Evolutionary conservation across 352 stramenopile genomes (phyloP).

Genomic region (Globisporangium perplexum): DNA sequence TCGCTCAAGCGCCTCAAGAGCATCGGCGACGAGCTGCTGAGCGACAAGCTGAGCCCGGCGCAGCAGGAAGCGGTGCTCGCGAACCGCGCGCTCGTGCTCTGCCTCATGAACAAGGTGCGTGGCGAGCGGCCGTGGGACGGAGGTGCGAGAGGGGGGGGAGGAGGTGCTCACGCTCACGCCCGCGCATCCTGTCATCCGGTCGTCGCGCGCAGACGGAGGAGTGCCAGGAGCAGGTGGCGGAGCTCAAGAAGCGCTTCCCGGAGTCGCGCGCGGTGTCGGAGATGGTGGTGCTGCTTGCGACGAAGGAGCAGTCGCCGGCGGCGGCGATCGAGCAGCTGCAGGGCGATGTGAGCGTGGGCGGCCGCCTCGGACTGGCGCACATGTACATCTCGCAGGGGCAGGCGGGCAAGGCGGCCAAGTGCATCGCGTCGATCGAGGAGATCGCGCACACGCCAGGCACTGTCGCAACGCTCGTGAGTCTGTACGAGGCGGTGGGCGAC

Average conservation of each 20-base stretch:
- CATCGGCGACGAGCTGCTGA: conserved; percentile 44
- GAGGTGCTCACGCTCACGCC: no score
- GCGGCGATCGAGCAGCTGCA: conserved; percentile 45
- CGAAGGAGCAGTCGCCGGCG: conserved; percentile 54
- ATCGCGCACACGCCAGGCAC: conserved; percentile 65
- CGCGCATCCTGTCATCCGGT: no score
- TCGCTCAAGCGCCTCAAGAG: conserved; percentile 79
- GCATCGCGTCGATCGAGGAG: conserved; percentile 52
- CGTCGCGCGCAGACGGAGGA: conserved; percentile 72
- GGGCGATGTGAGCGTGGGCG: conserved; percentile 44
- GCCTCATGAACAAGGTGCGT: conserved; percentile 67
- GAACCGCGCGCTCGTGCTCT: conserved; percentile 68
- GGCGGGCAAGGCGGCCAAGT: conserved; percentile 31
- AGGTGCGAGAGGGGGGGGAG: no score
- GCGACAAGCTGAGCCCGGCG: conserved; percentile 46
- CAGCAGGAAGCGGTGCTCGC: conserved; percentile 74
- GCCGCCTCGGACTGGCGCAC: conserved; percentile 62
- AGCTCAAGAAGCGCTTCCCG: conserved; percentile 58
- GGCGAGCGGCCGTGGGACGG: no score
- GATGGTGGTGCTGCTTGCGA: conserved; percentile 60
- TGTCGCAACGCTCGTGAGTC: conserved; percentile 69
- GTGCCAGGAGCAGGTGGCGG: conserved; percentile 40
- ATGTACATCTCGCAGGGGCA: conserved; percentile 55
- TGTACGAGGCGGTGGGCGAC: conserved; percentile 67
- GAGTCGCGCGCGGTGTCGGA: conserved; percentile 45